A percentile compares a stretch with the other conserved stretches of the same genome.
Conservation (phyloP, 1,284 basidiomycete genomes). For the Moesziomyces parantarcticus region DNA sequence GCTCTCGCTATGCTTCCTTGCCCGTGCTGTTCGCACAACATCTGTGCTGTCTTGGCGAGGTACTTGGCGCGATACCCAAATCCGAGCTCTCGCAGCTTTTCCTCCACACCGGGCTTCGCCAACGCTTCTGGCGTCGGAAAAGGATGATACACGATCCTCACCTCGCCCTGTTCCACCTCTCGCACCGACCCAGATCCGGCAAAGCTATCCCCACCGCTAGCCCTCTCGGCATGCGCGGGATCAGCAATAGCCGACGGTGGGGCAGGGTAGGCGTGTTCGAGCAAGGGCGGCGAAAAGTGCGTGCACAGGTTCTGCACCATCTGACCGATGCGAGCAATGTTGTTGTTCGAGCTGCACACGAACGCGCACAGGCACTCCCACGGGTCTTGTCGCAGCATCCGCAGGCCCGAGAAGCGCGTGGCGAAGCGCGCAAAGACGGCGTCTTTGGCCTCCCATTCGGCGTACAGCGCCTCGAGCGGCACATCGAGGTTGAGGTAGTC, state of each 20-base stretch:
- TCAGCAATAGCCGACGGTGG: slow-evolving; percentile 26
- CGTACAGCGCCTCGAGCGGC: slow-evolving; percentile 80
- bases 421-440: slow-evolving; percentile 77
- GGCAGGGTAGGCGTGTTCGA: slow-evolving; percentile 62
- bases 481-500: slow-evolving; percentile 91
- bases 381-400: slow-evolving; percentile 89
- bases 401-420: slow-evolving; percentile 73
- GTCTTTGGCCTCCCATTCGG: slow-evolving; percentile 80
- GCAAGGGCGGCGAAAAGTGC: slow-evolving; percentile 73
- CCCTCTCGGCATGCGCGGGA: slow-evolving; percentile 49
- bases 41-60: slow-evolving; percentile 83
- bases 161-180: slow-evolving; percentile 22
- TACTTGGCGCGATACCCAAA: slow-evolving; percentile 96
- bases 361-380: slow-evolving; percentile 78
- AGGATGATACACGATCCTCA: slow-evolving; percentile 75
- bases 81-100: slow-evolving; percentile 79
- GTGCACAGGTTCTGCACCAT: slow-evolving; percentile 67
- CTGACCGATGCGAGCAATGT: slow-evolving; percentile 72
- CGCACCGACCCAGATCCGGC: neutral
- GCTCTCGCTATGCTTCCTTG: too few relatives aligned
- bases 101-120: slow-evolving; percentile 72
- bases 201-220: too few relatives aligned
- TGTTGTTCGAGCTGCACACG: slow-evolving; percentile 98
- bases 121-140: slow-evolving; percentile 84
- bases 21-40: slow-evolving; percentile 73